Evolutionary conservation across 1,284 basidiomycete genomes (phyloP).

Genomic region (Malassezia pachydermatis): DNA sequence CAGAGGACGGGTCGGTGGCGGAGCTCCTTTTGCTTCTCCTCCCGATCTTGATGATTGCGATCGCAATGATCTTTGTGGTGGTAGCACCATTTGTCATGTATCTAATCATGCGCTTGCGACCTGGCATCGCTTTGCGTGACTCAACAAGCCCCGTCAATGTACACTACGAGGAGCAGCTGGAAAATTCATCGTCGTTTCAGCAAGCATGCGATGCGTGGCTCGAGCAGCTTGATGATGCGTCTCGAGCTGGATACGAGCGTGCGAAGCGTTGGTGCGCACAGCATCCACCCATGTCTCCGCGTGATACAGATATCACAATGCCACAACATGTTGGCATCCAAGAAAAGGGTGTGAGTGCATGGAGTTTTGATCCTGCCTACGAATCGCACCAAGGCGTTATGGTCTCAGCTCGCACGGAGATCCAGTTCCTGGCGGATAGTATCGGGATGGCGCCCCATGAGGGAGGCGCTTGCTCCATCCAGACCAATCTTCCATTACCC

Average conservation of each 20-base stretch:
- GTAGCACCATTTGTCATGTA: slow-evolving; percentile 36
- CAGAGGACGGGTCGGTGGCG: background rate
- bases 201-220: slow-evolving; percentile 86
- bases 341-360: slow-evolving; percentile 47
- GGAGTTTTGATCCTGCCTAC: slow-evolving; percentile 47
- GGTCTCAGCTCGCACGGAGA: slow-evolving; percentile 44
- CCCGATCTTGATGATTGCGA: slow-evolving; percentile 69
- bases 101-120: slow-evolving; percentile 30
- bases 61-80: slow-evolving; percentile 62
- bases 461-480: slow-evolving; percentile 43
- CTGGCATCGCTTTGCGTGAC: slow-evolving; percentile 59
- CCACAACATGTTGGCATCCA: slow-evolving; percentile 46
- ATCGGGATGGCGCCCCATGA: slow-evolving; percentile 46
- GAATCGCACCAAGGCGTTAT: slow-evolving; percentile 43
- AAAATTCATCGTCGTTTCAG: slow-evolving; percentile 81
- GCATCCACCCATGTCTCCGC: slow-evolving; percentile 26
- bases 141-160: slow-evolving; percentile 86
- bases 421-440: slow-evolving; percentile 46
- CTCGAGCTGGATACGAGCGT: slow-evolving; percentile 64
- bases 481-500: slow-evolving; percentile 45
- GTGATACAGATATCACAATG: slow-evolving; percentile 45
- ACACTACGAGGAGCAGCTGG: slow-evolving; percentile 60
- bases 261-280: slow-evolving; percentile 64
- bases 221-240: slow-evolving; percentile 64
- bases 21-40: slow-evolving; percentile 31